Percentiles rank a stretch among this genome's conserved stretches.
Conservation (phyloP, 306 rosid genomes). For the Vigna trinervia region DNA sequence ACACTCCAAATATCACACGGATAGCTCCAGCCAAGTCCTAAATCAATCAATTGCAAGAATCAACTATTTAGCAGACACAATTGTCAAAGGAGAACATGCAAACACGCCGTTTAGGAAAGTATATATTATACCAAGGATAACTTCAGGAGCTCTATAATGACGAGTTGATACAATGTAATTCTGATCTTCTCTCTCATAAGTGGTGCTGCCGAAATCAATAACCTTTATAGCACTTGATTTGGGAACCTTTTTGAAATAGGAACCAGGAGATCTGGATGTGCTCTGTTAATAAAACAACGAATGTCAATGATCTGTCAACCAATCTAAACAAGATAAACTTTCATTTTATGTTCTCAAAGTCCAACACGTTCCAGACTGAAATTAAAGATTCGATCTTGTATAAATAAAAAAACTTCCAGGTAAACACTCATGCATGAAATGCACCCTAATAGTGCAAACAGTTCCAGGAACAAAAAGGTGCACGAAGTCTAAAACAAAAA, state of each 20-base stretch:
- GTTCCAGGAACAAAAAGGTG: background rate
- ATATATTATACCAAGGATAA: slow-evolving; percentile 70
- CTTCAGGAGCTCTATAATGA: slow-evolving; percentile 99
- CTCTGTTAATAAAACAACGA: slow-evolving; percentile 48
- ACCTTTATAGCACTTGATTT: slow-evolving; percentile 92
- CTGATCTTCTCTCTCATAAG: slow-evolving; percentile 84
- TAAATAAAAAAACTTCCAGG: background rate
- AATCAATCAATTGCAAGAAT: background rate
- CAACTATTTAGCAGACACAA: background rate
- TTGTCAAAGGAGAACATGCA: background rate
- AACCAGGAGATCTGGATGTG: slow-evolving; percentile 76
- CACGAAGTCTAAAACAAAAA: background rate
- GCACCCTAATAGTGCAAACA: background rate
- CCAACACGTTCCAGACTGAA: background rate
- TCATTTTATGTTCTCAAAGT: background rate
- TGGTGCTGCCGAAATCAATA: slow-evolving; percentile 98
- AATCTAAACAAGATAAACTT: background rate
- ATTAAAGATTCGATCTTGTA: too few species aligned
- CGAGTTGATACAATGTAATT: slow-evolving; percentile 92
- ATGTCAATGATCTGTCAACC: background rate
- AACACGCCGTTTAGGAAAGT: background rate
- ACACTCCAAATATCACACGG: slow-evolving; percentile 96
- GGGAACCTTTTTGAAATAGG: slow-evolving; percentile 81
- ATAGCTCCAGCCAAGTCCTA: slow-evolving; percentile 96
- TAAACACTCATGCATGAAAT: background rate